Percentiles rank a stretch among this genome's conserved stretches.
phyloP scores from a whole-genome alignment of 83 land plant species.

The Thuja plicata region DNA sequence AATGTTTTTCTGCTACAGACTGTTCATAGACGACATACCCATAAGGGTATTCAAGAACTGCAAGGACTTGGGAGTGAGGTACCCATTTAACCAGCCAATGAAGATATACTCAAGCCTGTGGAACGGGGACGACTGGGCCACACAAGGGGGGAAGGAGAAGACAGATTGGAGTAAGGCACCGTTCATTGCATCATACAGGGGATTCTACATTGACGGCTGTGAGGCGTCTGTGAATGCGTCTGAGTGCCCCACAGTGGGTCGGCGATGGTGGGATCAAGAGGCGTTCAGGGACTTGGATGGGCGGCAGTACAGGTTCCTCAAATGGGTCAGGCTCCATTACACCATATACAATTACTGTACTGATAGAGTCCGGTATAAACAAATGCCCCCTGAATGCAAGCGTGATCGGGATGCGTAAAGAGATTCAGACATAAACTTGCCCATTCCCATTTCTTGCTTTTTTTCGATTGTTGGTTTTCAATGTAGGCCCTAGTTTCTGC shows the following conservation, averaged over 20 bases:
- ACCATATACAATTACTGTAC: slow-evolving; percentile 21
- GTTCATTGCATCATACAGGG: slow-evolving; percentile 9
- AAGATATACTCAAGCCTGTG: slow-evolving; percentile 14
- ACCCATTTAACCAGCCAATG: no score
- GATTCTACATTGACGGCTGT: slow-evolving; percentile 13
- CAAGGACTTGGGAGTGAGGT: no score
- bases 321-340: slow-evolving; percentile 7
- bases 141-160: slow-evolving; percentile 14
- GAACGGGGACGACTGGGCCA: slow-evolving; percentile 22
- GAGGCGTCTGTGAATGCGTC: neutral
- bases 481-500: no score
- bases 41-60: slow-evolving; percentile 1
- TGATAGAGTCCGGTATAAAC: slow-evolving; percentile 17
- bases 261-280: slow-evolving; percentile 16
- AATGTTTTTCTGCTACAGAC: neutral
- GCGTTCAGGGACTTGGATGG: slow-evolving; percentile 8
- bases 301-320: neutral
- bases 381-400: slow-evolving; percentile 34
- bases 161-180: slow-evolving; percentile 10
- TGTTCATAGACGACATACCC: neutral
- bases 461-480: no score
- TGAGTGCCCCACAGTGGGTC: no score
- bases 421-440: neutral
- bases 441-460: neutral
- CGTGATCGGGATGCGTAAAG: slow-evolving; percentile 25